Conservation (phyloP, 371 early-diverging fungal genomes). For the Mortierella sp. region DNA sequence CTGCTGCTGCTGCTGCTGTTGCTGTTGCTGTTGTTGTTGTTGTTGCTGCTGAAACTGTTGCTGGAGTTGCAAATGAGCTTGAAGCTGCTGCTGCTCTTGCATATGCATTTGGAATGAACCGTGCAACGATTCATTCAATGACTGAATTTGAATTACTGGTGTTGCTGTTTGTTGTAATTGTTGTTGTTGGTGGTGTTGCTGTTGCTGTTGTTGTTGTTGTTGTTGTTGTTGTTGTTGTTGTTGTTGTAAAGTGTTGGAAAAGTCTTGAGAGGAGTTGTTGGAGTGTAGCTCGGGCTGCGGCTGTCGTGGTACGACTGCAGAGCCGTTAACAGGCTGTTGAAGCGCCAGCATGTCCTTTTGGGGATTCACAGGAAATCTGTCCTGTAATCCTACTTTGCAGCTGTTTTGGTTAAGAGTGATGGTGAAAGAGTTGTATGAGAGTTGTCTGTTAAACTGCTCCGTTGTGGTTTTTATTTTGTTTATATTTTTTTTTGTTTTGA, state of each 20-base stretch:
- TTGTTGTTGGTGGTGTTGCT: conserved; percentile 14
- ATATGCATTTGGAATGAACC: conserved; percentile 28
- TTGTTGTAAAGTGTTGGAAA: conserved; percentile 6
- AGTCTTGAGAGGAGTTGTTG: conserved; percentile 12
- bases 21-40: conserved; percentile 37
- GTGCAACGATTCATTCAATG: conserved; percentile 28
- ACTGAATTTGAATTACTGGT: conserved; percentile 45
- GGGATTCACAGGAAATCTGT: not conserved
- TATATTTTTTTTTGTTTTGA: not conserved
- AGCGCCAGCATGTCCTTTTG: conserved; percentile 41
- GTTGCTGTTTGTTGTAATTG: conserved; percentile 20
- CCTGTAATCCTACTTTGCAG: not conserved
- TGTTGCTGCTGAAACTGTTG: conserved; percentile 13
- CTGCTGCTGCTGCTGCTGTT: conserved; percentile 20
- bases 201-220: conserved; percentile 18
- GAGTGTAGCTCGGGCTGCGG: conserved; percentile 15
- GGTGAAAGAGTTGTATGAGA: not conserved
- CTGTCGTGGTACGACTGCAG: conserved; percentile 21
- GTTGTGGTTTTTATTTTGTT: not conserved
- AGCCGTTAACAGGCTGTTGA: conserved; percentile 43
- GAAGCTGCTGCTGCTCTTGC: conserved; percentile 40
- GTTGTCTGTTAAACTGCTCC: not conserved
- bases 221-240: conserved; percentile 24
- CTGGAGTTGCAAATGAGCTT: conserved; percentile 22
- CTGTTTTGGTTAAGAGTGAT: conserved; percentile 4